A percentile compares a stretch with the other conserved stretches of the same genome.
Evolutionary conservation across 2,329 filamentous ascomycete species (phyloP).

Genomic region (Exophiala viscosa): DNA sequence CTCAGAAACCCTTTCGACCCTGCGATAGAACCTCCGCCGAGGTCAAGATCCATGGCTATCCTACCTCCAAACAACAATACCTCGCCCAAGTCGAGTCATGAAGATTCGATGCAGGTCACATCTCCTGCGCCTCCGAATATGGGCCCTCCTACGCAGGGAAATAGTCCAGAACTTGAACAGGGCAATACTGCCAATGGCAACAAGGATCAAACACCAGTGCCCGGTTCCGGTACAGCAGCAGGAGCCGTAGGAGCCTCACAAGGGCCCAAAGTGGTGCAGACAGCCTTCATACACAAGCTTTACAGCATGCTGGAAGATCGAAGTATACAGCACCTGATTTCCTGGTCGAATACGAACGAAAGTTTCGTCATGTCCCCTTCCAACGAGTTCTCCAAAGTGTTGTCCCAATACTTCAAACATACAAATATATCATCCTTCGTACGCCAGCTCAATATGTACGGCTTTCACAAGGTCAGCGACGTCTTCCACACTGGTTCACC

Average conservation of each 20-base stretch:
- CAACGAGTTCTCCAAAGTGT: conserved; percentile 93
- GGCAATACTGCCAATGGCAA: conserved; percentile 33
- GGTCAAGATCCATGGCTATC: conserved; percentile 24
- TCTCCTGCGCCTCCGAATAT: conserved; percentile 45
- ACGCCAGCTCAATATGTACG: conserved; percentile 97
- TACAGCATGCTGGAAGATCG: conserved; percentile 99
- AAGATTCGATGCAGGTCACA: conserved; percentile 56
- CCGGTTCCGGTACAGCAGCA: conserved; percentile 19
- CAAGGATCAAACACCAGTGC: conserved; percentile 25
- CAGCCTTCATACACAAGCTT: conserved; percentile 97
- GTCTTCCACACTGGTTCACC: conserved; percentile 94
- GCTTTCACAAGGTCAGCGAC: conserved; percentile 99
- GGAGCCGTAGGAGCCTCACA: conserved; percentile 59
- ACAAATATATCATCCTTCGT: conserved; percentile 99
- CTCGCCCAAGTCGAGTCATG: conserved; percentile 32
- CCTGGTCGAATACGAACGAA: conserved; percentile 88
- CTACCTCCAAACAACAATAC: conserved; percentile 23
- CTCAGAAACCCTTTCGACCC: conserved; percentile 26
- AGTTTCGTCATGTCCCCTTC: conserved; percentile 99
- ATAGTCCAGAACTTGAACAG: conserved; percentile 49
- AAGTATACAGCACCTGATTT: conserved; percentile 90
- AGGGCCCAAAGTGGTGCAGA: conserved; percentile 96
- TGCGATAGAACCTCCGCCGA: conserved; percentile 19
- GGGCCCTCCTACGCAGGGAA: conserved; percentile 44
- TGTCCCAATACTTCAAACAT: conserved; percentile 98